Conservation (phyloP, 306 rosid species). For the Myrica gale region DNA sequence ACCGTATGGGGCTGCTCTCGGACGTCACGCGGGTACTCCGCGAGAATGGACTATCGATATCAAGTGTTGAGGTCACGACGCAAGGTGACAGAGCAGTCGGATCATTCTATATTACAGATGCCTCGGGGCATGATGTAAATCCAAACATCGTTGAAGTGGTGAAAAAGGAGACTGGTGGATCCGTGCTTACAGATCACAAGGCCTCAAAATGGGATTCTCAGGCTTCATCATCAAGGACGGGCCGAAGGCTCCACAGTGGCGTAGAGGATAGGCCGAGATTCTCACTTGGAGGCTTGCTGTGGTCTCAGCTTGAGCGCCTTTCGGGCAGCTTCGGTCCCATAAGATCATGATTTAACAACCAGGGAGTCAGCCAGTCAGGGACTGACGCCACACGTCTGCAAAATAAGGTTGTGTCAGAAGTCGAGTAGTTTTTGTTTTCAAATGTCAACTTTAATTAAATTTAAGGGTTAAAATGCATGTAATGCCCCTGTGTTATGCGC, state of each 20-base stretch:
- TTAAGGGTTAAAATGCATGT: too few relatives aligned
- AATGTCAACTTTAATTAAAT: too few relatives aligned
- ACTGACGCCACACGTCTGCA: neutral
- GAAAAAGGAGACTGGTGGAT: conserved; percentile 57
- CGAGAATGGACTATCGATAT: conserved; percentile 63
- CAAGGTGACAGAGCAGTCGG: conserved; percentile 58
- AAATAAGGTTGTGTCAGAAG: neutral
- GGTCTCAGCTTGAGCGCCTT: conserved; percentile 77
- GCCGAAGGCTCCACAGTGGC: neutral
- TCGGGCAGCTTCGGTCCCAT: conserved; percentile 53
- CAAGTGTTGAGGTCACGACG: conserved; percentile 55
- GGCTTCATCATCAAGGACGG: conserved; percentile 21
- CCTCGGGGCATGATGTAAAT: conserved; percentile 51
- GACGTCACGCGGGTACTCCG: conserved; percentile 64
- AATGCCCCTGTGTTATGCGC: too few relatives aligned
- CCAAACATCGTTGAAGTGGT: conserved; percentile 48
- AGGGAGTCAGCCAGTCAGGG: neutral
- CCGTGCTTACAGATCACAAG: conserved; percentile 46
- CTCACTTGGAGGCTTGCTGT: conserved; percentile 63
- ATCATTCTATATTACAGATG: conserved; percentile 63
- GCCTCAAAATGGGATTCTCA: conserved; percentile 38
- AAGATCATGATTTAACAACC: conserved; percentile 26
- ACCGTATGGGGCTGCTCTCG: conserved; percentile 62
- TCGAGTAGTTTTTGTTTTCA: neutral
- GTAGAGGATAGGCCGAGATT: conserved; percentile 36